Evolutionary conservation across 2,329 filamentous ascomycete species (phyloP).

Genomic region (Aspergillus hortae): DNA sequence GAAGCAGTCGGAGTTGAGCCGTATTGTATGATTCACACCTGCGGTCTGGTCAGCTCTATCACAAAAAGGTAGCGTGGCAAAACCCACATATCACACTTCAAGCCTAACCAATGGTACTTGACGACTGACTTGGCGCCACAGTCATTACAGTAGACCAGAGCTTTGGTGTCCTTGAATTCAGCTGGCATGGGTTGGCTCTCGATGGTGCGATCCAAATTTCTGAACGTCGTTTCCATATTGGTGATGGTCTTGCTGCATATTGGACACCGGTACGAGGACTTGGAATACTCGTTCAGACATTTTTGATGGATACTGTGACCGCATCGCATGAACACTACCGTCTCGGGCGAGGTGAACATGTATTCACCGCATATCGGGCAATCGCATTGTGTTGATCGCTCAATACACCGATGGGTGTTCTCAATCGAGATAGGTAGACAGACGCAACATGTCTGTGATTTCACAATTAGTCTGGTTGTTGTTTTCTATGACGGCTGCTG

Average conservation of each 20-base stretch:
- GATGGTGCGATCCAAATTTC: constrained; percentile 84
- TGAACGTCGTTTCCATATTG: constrained; percentile 96
- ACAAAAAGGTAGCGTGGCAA: background rate
- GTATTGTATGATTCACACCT: constrained; percentile 49
- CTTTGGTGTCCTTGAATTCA: constrained; percentile 74
- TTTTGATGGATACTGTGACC: constrained; percentile 92
- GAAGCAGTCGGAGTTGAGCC: constrained; percentile 39
- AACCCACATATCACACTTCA: constrained; percentile 69
- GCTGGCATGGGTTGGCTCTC: constrained; percentile 85
- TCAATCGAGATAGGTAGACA: constrained; percentile 89
- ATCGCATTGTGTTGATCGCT: constrained; percentile 88
- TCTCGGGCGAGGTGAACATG: constrained; percentile 85
- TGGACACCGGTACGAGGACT: constrained; percentile 88
- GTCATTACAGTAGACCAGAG: constrained; percentile 89
- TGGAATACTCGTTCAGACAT: constrained; percentile 86
- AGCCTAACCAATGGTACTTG: constrained; percentile 87
- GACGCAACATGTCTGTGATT: constrained; percentile 74
- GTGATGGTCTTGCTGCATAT: constrained; percentile 95
- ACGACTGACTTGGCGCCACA: constrained; percentile 85
- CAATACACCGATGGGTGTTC: constrained; percentile 86
- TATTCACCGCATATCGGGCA: constrained; percentile 97
- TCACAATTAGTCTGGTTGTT: constrained; percentile 13
- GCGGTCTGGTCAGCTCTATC: constrained; percentile 9
- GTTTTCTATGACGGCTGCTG: background rate
- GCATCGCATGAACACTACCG: constrained; percentile 91